A percentile compares a stretch with the other conserved stretches of the same genome.
Evolutionary conservation across 75 land plant genomes (phyloP).

Genomic region (Azolla pinnata): DNA sequence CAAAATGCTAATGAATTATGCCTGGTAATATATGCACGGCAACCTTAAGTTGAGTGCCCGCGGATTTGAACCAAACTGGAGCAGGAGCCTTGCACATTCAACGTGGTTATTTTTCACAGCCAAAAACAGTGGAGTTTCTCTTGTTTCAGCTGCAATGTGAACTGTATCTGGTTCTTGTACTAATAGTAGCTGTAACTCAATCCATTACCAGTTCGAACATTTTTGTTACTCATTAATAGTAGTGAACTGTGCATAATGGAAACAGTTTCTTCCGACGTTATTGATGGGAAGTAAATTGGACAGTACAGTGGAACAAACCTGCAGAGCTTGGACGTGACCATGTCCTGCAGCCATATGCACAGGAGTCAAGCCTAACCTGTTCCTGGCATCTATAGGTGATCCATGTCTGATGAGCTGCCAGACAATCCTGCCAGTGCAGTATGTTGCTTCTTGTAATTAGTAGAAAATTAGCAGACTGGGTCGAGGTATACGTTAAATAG

Average conservation of each 20-base stretch:
- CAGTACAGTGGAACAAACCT: slow-evolving; percentile 12
- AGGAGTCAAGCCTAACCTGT: slow-evolving; percentile 48
- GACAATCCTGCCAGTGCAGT: slow-evolving; percentile 13
- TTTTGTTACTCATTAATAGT: background rate
- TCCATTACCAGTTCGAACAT: background rate
- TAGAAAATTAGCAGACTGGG: too few relatives aligned
- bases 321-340: slow-evolving; percentile 48
- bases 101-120: slow-evolving; percentile 51
- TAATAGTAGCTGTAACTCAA: slow-evolving; percentile 28
- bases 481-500: background rate
- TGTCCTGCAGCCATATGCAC: slow-evolving; percentile 55
- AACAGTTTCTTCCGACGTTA: too few relatives aligned
- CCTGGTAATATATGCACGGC: background rate
- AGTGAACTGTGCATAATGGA: background rate
- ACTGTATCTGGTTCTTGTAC: slow-evolving; percentile 34
- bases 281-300: background rate
- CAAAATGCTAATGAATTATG: background rate
- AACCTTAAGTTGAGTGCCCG: background rate
- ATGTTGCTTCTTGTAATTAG: too few relatives aligned
- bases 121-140: slow-evolving; percentile 58
- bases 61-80: slow-evolving; percentile 15
- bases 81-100: slow-evolving; percentile 37
- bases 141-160: slow-evolving; percentile 35
- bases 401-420: slow-evolving; percentile 37
- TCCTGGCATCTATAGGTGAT: slow-evolving; percentile 28